Percentiles rank a stretch among this genome's conserved stretches.
phyloP scores from a whole-genome alignment of 2,329 filamentous ascomycete species.

The Aquanectria penicillioides region DNA sequence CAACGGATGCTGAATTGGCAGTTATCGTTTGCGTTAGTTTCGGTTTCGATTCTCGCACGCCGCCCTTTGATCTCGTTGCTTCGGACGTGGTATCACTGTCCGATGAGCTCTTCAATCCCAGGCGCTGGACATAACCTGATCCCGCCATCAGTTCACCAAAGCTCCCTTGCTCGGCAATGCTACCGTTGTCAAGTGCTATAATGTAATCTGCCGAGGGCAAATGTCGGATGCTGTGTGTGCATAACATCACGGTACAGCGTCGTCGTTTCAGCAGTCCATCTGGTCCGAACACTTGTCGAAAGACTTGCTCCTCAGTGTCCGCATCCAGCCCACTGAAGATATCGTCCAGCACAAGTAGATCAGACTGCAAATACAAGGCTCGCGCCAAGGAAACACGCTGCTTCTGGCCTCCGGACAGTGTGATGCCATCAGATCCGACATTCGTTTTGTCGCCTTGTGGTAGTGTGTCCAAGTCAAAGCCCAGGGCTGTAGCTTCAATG shows the following conservation, averaged over 20 bases:
- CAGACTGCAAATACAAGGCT: slow-evolving; percentile 36
- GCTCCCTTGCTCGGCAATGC: not conserved
- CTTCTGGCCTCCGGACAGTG: slow-evolving; percentile 14
- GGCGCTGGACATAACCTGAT: not conserved
- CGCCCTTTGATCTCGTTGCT: no score
- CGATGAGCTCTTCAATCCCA: no score
- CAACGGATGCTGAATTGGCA: slow-evolving; percentile 38
- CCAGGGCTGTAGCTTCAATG: not conserved
- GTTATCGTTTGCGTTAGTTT: not conserved
- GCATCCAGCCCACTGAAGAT: slow-evolving; percentile 43
- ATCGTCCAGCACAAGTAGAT: slow-evolving; percentile 39
- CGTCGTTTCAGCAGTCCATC: slow-evolving; percentile 29
- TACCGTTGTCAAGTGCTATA: slow-evolving; percentile 4
- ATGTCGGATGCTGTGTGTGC: slow-evolving; percentile 17
- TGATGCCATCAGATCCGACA: slow-evolving; percentile 9
- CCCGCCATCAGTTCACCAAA: not conserved
- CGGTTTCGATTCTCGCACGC: no score
- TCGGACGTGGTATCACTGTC: no score
- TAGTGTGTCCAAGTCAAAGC: not conserved
- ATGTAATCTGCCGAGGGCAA: slow-evolving; percentile 20
- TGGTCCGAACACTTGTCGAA: slow-evolving; percentile 26
- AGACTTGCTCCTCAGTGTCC: slow-evolving; percentile 31
- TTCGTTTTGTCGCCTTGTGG: slow-evolving; percentile 10
- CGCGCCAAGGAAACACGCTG: slow-evolving; percentile 36
- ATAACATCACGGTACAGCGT: no score